phyloP scores from a whole-genome alignment of 805 yeast genomes.

The Sugiyamaella boreocaroliniensis region DNA sequence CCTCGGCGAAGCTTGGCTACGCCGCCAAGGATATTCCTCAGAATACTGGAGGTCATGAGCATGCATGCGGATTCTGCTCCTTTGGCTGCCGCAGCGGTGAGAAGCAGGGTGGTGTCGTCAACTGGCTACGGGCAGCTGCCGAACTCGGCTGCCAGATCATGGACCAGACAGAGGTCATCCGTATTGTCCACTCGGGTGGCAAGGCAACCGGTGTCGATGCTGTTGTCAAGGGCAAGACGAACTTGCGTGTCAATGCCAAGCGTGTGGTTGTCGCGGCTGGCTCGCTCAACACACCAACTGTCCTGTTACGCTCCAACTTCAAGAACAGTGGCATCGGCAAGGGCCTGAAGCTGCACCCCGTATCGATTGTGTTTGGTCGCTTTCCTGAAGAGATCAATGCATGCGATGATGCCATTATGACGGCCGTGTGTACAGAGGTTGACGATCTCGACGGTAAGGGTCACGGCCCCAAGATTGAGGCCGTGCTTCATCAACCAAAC shows the following conservation, averaged over 20 bases:
- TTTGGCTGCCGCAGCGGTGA: conserved; percentile 46
- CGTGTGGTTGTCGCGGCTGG: conserved; percentile 44
- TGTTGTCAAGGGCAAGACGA: conserved; percentile 25
- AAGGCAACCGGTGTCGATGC: conserved; percentile 42
- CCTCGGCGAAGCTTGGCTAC: conserved; percentile 42
- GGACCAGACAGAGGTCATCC: conserved; percentile 39
- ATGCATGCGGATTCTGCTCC: conserved; percentile 43
- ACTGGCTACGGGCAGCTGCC: conserved; percentile 46
- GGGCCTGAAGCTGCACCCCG: conserved; percentile 49
- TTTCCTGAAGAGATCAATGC: conserved; percentile 37
- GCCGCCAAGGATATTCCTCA: conserved; percentile 38
- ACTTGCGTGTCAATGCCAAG: conserved; percentile 35
- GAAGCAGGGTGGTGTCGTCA: conserved; percentile 45
- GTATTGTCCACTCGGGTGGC: conserved; percentile 37
- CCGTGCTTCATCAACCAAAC: conserved; percentile 41
- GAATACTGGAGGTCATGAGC: conserved; percentile 38
- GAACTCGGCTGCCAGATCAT: conserved; percentile 41
- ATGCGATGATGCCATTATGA: conserved; percentile 42
- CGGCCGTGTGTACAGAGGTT: conserved; percentile 40
- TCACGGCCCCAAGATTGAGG: conserved; percentile 49
- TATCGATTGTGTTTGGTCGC: conserved; percentile 36
- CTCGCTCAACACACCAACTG: conserved; percentile 42
- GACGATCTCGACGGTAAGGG: conserved; percentile 47
- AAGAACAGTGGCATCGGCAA: conserved; percentile 44
- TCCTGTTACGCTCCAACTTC: conserved; percentile 45